Percentiles rank a stretch among this genome's conserved stretches.
Evolutionary conservation across 345 rosid genomes (phyloP).

Genomic region (Cardamine resedifolia): DNA sequence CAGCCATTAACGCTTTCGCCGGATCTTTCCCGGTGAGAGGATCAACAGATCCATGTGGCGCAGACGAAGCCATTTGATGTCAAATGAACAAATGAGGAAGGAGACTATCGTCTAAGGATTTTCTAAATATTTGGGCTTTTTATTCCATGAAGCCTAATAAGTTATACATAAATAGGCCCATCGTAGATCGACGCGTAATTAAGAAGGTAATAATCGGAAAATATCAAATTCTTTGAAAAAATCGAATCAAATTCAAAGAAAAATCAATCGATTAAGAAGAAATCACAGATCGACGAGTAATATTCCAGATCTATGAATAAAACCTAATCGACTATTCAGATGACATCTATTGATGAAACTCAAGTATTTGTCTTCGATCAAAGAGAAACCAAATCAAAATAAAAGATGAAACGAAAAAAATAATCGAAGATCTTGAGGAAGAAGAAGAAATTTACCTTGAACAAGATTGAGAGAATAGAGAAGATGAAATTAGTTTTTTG

Average conservation of each 20-base stretch:
- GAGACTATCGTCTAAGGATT: too few relatives aligned
- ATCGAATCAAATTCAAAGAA: background rate
- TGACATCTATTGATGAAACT: background rate
- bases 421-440: background rate
- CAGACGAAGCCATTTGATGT: too few relatives aligned
- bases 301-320: background rate
- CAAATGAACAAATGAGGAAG: too few relatives aligned
- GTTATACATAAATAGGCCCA: too few relatives aligned
- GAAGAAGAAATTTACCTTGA: slow-evolving; percentile 21
- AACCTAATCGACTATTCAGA: background rate
- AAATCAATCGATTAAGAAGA: background rate
- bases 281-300: background rate
- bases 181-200: background rate
- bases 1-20: too few relatives aligned
- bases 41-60: too few relatives aligned
- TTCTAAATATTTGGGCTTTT: too few relatives aligned
- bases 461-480: background rate
- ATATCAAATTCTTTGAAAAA: background rate
- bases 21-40: too few relatives aligned
- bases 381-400: background rate
- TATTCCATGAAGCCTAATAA: too few relatives aligned
- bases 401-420: background rate
- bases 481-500: background rate
- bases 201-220: background rate
- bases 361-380: background rate